phyloP scores from a whole-genome alignment of 1,284 basidiomycete genomes.

The Fomitopsis pinicola region DNA sequence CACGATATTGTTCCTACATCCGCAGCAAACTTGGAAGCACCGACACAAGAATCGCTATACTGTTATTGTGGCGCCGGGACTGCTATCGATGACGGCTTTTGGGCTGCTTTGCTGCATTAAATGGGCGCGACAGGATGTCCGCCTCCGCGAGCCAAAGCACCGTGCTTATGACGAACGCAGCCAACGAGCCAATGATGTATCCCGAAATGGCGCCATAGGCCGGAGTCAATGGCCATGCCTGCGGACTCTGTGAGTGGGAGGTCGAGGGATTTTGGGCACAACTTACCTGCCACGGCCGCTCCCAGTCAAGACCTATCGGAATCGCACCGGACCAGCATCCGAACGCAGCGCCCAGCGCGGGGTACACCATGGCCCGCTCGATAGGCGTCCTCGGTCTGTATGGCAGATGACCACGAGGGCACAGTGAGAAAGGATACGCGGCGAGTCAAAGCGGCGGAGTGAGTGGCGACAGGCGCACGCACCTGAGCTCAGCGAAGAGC shows the following conservation, averaged over 20 bases:
- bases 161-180: slow-evolving; percentile 47
- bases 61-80: neutral
- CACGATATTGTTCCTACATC: neutral
- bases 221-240: slow-evolving; percentile 82
- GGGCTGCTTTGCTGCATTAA: slow-evolving; percentile 2
- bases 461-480: slow-evolving; percentile 29
- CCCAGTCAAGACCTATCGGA: slow-evolving; percentile 91
- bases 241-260: slow-evolving; percentile 2
- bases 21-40: neutral
- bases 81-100: slow-evolving; percentile 6
- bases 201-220: slow-evolving; percentile 67
- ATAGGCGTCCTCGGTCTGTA: slow-evolving; percentile 58
- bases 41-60: neutral
- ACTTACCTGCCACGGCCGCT: slow-evolving; percentile 89
- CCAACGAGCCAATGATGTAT: slow-evolving; percentile 59
- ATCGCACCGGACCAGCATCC: slow-evolving; percentile 81
- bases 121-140: slow-evolving; percentile 13
- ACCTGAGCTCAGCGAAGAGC: slow-evolving; percentile 79
- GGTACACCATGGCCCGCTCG: slow-evolving; percentile 79
- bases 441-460: neutral
- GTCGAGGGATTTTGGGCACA: neutral
- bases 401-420: slow-evolving; percentile 5
- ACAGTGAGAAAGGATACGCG: neutral
- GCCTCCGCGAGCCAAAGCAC: slow-evolving; percentile 40
- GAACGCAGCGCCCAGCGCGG: slow-evolving; percentile 64